These are phyloP conservation scores for Fragosphaeria purpurea DNA, from an alignment of 2,329 filamentous ascomycete genomes.

Conservation along the genomic window DNA sequence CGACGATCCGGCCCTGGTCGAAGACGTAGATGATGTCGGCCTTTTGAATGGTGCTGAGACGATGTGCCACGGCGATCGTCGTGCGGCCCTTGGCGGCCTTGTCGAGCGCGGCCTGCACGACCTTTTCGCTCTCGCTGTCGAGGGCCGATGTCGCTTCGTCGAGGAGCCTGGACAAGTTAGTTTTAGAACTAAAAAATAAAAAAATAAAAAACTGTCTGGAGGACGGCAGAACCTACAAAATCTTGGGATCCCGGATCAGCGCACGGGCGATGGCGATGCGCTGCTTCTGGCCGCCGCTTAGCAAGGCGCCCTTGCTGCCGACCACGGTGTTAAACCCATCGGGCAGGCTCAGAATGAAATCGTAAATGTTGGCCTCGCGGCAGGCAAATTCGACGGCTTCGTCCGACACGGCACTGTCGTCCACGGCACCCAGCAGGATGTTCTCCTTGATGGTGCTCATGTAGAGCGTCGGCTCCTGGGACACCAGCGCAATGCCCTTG, in stretches of 20 bases:
- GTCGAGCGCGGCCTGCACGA: slow-evolving; percentile 73
- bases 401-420: slow-evolving; percentile 54
- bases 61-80: slow-evolving; percentile 89
- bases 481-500: slow-evolving; percentile 73
- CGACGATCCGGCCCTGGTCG: slow-evolving; percentile 76
- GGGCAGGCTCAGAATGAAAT: slow-evolving; percentile 74
- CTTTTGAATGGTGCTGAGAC: slow-evolving; percentile 86
- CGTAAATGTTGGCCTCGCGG: slow-evolving; percentile 84
- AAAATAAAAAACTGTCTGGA: neutral
- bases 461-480: slow-evolving; percentile 89
- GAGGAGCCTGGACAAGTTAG: slow-evolving; percentile 36
- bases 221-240: slow-evolving; percentile 38
- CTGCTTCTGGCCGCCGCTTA: slow-evolving; percentile 90
- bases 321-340: slow-evolving; percentile 81
- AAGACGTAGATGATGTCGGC: slow-evolving; percentile 97
- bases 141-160: slow-evolving; percentile 74
- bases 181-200: neutral
- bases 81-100: slow-evolving; percentile 74
- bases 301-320: slow-evolving; percentile 73
- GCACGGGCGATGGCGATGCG: slow-evolving; percentile 89
- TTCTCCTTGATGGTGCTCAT: slow-evolving; percentile 88
- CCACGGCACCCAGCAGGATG: slow-evolving; percentile 66
- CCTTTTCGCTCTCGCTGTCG: slow-evolving; percentile 67
- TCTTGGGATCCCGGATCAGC: slow-evolving; percentile 79
- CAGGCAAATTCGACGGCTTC: slow-evolving; percentile 67